phyloP scores from a whole-genome alignment of 2,329 filamentous ascomycete species.

The Podosphaera fusca region DNA sequence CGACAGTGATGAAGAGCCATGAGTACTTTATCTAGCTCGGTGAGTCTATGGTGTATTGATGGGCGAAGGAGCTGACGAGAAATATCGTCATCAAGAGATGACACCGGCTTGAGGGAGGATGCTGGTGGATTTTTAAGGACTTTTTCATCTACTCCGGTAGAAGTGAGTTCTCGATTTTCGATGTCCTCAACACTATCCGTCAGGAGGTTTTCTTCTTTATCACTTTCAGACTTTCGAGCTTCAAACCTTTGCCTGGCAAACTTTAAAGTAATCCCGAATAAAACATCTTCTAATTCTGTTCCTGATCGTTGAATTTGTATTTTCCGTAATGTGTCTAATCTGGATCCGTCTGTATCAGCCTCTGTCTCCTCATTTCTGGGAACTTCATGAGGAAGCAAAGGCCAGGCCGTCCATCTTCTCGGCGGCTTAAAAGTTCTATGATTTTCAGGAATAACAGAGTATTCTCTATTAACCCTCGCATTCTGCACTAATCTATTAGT shows the following conservation, averaged over 20 bases:
- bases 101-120: constrained; percentile 20
- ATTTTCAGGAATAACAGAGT: constrained; percentile 4
- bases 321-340: constrained; percentile 27
- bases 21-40: constrained; percentile 45
- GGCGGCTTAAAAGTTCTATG: constrained; percentile 25
- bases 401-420: constrained; percentile 67
- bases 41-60: constrained; percentile 44
- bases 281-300: constrained; percentile 41
- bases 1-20: constrained; percentile 45
- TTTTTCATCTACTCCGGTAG: background rate
- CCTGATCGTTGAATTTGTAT: constrained; percentile 26
- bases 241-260: constrained; percentile 43
- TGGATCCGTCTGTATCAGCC: constrained; percentile 23
- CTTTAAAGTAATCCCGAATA: constrained; percentile 42
- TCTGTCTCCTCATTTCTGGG: constrained; percentile 31
- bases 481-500: background rate
- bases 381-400: constrained; percentile 37
- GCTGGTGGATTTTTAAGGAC: constrained; percentile 2
- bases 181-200: constrained; percentile 6
- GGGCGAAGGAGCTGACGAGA: constrained; percentile 44
- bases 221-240: constrained; percentile 14
- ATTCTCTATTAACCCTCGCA: constrained; percentile 6
- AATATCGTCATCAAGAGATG: constrained; percentile 47
- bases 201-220: constrained; percentile 2
- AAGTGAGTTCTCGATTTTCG: background rate